phyloP scores from a whole-genome alignment of 192 early-diverging fungal species.

The Fimicolochytrium jonesii region DNA sequence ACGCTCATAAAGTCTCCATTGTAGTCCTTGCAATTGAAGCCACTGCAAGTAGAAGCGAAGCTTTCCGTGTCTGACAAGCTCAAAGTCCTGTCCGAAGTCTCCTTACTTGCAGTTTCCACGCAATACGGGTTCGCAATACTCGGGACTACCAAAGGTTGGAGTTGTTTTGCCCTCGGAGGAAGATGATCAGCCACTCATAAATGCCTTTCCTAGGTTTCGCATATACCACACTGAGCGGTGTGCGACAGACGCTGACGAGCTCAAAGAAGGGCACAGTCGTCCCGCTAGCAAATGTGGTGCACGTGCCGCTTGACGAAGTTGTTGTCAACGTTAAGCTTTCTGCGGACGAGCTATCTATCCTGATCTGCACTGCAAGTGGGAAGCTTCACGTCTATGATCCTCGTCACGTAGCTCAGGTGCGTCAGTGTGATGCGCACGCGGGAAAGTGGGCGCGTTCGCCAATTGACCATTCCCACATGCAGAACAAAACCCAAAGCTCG shows the following conservation, averaged over 20 bases:
- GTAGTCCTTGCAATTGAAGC: constrained; percentile 27
- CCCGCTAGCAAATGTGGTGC: background rate
- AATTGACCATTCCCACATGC: too few species aligned
- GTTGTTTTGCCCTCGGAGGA: background rate
- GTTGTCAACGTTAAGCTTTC: constrained; percentile 9
- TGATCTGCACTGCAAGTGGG: background rate
- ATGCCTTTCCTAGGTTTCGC: constrained; percentile 17
- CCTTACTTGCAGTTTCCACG: constrained; percentile 9
- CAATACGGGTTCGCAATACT: constrained; percentile 13
- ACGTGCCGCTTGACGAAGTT: background rate
- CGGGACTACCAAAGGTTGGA: constrained; percentile 9
- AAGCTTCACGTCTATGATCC: background rate
- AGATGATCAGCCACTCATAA: too few species aligned
- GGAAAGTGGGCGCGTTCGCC: too few species aligned
- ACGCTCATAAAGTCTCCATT: too few species aligned
- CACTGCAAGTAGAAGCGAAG: constrained; percentile 28
- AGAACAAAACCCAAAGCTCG: too few species aligned
- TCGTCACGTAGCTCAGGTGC: background rate
- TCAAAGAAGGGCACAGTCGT: background rate
- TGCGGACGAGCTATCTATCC: constrained; percentile 2
- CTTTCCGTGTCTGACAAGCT: constrained; percentile 15
- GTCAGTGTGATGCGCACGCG: background rate
- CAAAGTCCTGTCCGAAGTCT: background rate
- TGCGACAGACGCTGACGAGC: background rate
- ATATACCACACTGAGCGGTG: background rate